Conservation (phyloP, 148 eudicot genomes). For the Mesembryanthemum crystallinum region DNA sequence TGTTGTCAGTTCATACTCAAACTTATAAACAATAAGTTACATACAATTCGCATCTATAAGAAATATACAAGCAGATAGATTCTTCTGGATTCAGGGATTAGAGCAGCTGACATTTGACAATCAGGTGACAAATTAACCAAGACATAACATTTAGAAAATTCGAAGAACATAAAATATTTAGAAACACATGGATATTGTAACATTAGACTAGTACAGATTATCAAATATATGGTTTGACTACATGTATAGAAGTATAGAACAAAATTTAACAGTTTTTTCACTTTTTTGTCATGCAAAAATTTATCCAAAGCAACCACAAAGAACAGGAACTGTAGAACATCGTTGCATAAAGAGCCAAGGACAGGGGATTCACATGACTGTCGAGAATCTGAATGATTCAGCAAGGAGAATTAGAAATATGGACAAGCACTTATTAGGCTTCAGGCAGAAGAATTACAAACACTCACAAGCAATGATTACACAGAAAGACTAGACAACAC, state of each 20-base stretch:
- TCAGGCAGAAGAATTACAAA: not conserved
- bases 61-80: not conserved
- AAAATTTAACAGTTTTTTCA: not conserved
- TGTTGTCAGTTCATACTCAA: constrained; percentile 79
- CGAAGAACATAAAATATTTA: not conserved
- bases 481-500: not conserved
- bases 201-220: not conserved
- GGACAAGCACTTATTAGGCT: not conserved
- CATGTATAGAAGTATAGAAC: constrained; percentile 7
- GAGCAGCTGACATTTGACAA: not conserved
- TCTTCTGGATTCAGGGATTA: not conserved
- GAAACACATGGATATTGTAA: not conserved
- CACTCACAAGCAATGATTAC: not conserved
- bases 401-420: not conserved
- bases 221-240: not conserved
- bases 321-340: not conserved
- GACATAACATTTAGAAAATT: not conserved
- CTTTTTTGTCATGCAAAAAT: not conserved
- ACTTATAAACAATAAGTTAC: constrained; percentile 34
- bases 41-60: constrained; percentile 9
- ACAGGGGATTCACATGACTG: not conserved
- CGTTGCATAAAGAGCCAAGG: not conserved
- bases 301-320: not conserved
- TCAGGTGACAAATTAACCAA: not conserved
- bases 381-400: not conserved